Evolutionary conservation across 2,329 filamentous ascomycete species (phyloP).

Genomic region (Fusarium drepaniforme): DNA sequence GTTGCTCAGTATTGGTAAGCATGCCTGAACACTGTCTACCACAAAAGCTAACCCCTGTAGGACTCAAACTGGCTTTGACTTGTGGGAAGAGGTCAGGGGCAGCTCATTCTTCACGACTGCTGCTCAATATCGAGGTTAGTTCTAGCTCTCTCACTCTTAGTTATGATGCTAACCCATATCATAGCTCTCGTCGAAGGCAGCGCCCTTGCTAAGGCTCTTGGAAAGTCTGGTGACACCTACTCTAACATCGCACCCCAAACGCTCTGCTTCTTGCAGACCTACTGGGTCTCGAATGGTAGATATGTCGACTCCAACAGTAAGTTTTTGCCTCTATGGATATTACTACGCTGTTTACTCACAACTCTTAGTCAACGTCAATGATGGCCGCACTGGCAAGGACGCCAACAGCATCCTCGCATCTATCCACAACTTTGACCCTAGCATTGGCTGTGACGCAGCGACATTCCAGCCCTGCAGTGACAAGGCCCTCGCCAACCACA

Average conservation of each 20-base stretch:
- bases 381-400: slow-evolving; percentile 76
- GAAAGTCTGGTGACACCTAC: slow-evolving; percentile 71
- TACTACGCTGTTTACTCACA: background rate
- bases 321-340: slow-evolving; percentile 17
- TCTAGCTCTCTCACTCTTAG: no score
- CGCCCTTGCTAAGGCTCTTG: slow-evolving; percentile 72
- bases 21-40: no score
- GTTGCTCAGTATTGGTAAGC: slow-evolving; percentile 76
- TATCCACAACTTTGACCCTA: slow-evolving; percentile 78
- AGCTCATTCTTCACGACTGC: slow-evolving; percentile 84
- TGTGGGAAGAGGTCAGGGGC: slow-evolving; percentile 86
- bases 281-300: slow-evolving; percentile 73
- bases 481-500: slow-evolving; percentile 79
- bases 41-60: slow-evolving; percentile 38
- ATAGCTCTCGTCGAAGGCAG: slow-evolving; percentile 74
- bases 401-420: slow-evolving; percentile 76
- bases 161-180: background rate
- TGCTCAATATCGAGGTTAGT: slow-evolving; percentile 73
- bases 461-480: slow-evolving; percentile 86
- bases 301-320: slow-evolving; percentile 77
- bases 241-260: slow-evolving; percentile 75
- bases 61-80: slow-evolving; percentile 75
- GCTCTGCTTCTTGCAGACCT: slow-evolving; percentile 79
- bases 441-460: slow-evolving; percentile 72
- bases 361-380: slow-evolving; percentile 64